Conservation (phyloP, 2,329 filamentous ascomycete species). For the Aspergillus neoniger region DNA sequence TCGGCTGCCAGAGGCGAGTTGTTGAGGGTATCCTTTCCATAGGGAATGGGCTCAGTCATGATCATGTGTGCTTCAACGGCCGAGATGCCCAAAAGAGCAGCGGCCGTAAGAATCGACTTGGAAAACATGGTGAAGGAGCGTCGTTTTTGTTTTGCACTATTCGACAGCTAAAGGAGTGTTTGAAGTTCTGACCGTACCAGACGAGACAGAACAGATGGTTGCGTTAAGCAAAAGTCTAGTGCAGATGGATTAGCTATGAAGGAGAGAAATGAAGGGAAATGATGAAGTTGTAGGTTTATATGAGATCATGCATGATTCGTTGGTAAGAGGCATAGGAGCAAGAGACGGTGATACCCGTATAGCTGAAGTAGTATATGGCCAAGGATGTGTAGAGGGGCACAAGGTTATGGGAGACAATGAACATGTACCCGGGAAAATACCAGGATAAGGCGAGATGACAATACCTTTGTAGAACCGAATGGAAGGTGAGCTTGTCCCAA, state of each 20-base stretch:
- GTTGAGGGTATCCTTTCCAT: slow-evolving; percentile 49
- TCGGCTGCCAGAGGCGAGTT: slow-evolving; percentile 65
- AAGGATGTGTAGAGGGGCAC: neutral
- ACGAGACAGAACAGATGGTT: slow-evolving; percentile 30
- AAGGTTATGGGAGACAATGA: neutral
- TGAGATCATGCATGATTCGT: neutral
- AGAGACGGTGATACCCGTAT: neutral
- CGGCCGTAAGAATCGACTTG: slow-evolving; percentile 31
- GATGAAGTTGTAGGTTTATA: neutral
- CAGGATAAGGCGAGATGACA: neutral
- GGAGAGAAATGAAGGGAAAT: neutral
- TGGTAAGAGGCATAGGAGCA: neutral
- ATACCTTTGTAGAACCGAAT: slow-evolving; percentile 14
- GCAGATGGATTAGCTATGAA: slow-evolving; percentile 1
- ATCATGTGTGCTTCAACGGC: slow-evolving; percentile 73
- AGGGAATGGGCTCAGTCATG: slow-evolving; percentile 70
- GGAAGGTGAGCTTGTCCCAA: slow-evolving; percentile 11
- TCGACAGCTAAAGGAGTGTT: slow-evolving; percentile 23
- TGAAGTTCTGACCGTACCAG: slow-evolving; percentile 36
- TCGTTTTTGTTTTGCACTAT: slow-evolving; percentile 17
- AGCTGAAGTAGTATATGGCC: neutral
- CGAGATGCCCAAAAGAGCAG: slow-evolving; percentile 57
- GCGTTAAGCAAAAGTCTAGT: slow-evolving; percentile 6
- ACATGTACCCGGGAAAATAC: neutral
- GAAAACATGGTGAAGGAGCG: slow-evolving; percentile 31